Percentiles rank a stretch among this genome's conserved stretches.
These are phyloP conservation scores for Yamadazyma takamatsuzukensis DNA, from an alignment of 805 yeast species.

Conservation along the genomic window DNA sequence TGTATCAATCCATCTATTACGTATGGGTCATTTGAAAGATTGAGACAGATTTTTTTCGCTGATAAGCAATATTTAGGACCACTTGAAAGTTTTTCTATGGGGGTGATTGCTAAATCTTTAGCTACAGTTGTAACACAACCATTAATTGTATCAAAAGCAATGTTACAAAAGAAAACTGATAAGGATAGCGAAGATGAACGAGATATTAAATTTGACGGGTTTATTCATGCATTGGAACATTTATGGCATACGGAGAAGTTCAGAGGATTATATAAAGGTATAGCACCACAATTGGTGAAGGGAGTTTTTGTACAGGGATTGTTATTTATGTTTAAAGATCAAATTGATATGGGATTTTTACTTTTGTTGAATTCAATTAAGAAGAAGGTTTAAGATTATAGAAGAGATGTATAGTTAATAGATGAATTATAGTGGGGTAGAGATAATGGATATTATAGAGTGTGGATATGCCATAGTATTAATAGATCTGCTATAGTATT, in stretches of 20 bases:
- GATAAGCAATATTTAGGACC: slow-evolving; percentile 48
- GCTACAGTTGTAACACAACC: slow-evolving; percentile 85
- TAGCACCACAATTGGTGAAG: slow-evolving; percentile 74
- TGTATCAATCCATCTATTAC: slow-evolving; percentile 85
- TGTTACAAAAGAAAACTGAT: slow-evolving; percentile 55
- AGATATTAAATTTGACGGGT: slow-evolving; percentile 45
- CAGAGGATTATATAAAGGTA: slow-evolving; percentile 70
- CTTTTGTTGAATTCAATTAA: slow-evolving; percentile 24
- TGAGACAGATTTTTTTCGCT: slow-evolving; percentile 50
- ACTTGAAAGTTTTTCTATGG: slow-evolving; percentile 63
- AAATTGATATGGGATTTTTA: slow-evolving; percentile 43
- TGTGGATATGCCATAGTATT: no score
- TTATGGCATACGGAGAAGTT: slow-evolving; percentile 64
- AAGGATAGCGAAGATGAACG: slow-evolving; percentile 18
- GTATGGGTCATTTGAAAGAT: slow-evolving; percentile 73
- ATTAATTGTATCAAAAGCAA: slow-evolving; percentile 76
- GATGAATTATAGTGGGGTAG: no score
- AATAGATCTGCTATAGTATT: no score
- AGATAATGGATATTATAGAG: no score
- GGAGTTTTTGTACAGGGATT: slow-evolving; percentile 84
- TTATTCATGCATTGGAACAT: slow-evolving; percentile 60
- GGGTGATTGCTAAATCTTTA: slow-evolving; percentile 75
- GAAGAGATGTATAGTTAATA: no score
- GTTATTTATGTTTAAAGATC: slow-evolving; percentile 77
- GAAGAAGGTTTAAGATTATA: slow-evolving; percentile 2